These are phyloP conservation scores for Chloranthus sessilifolius DNA, from an alignment of 164 flowering plant genomes.

Conservation along the genomic window DNA sequence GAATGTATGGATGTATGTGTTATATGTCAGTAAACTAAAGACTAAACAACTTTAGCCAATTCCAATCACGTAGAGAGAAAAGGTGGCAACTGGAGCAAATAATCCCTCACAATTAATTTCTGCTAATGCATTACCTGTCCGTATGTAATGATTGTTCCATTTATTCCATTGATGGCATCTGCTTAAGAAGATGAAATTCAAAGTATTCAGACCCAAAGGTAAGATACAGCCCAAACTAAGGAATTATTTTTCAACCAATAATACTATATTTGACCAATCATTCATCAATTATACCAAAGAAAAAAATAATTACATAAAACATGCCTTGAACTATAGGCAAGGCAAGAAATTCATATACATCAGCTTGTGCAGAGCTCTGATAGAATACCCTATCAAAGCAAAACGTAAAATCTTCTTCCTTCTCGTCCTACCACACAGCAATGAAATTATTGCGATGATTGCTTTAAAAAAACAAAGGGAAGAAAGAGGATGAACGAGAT, in stretches of 20 bases:
- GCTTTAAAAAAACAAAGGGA: too few relatives aligned
- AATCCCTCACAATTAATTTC: too few relatives aligned
- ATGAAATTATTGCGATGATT: not conserved
- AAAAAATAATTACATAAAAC: not conserved
- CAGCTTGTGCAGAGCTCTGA: conserved; percentile 52
- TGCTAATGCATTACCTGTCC: conserved; percentile 74
- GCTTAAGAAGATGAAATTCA: conserved; percentile 12
- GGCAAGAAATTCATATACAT: conserved; percentile 64
- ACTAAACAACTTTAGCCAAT: too few relatives aligned
- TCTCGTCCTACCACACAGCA: conserved; percentile 58
- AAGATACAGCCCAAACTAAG: too few relatives aligned
- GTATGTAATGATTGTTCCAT: conserved; percentile 79
- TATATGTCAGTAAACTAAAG: too few relatives aligned
- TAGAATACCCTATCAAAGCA: conserved; percentile 71
- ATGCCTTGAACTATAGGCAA: conserved; percentile 71
- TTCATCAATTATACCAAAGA: too few relatives aligned
- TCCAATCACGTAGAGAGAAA: too few relatives aligned
- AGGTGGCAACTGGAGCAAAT: too few relatives aligned
- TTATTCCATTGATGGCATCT: conserved; percentile 63
- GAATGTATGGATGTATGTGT: too few relatives aligned
- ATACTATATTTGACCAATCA: too few relatives aligned
- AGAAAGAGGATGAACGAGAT: not conserved
- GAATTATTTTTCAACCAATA: too few relatives aligned
- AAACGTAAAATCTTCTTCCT: conserved; percentile 50
- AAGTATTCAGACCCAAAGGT: too few relatives aligned